A percentile compares a stretch with the other conserved stretches of the same genome.
Conservation (phyloP, 108 stramenopile genomes). For the Fistulifera pelliculosa region DNA sequence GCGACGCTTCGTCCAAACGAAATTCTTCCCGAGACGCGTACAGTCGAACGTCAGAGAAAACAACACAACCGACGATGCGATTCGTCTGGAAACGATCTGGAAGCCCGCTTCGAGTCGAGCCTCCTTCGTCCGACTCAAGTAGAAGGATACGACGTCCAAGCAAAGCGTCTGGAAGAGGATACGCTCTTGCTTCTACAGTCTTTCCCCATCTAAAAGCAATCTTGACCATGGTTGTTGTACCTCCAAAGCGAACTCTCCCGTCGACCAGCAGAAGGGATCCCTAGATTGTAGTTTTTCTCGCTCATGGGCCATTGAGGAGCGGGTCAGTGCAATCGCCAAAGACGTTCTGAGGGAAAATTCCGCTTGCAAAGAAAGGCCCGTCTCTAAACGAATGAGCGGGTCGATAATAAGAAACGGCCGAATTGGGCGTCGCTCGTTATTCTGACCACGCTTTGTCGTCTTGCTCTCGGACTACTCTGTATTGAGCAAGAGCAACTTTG, state of each 20-base stretch:
- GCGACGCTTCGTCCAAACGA: conserved; percentile 38
- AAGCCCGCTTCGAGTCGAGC: not conserved
- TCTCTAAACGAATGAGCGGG: too few species aligned
- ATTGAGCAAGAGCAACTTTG: too few species aligned
- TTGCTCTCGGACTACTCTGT: too few species aligned
- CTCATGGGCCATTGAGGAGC: too few species aligned
- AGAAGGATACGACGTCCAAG: conserved; percentile 41
- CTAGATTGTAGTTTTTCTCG: too few species aligned
- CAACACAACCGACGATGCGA: conserved; percentile 47
- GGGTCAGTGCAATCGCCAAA: too few species aligned
- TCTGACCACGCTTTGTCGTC: too few species aligned
- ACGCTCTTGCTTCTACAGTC: conserved; percentile 61
- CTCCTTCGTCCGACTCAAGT: conserved; percentile 41
- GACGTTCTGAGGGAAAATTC: too few species aligned
- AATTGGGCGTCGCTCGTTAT: too few species aligned
- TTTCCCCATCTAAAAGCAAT: conserved; percentile 43
- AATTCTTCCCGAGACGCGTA: conserved; percentile 35
- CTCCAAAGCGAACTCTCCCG: conserved; percentile 45
- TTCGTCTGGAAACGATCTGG: not conserved
- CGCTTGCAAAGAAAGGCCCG: too few species aligned
- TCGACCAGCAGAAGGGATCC: conserved; percentile 11
- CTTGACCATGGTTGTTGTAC: conserved; percentile 64
- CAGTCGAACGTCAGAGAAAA: conserved; percentile 24
- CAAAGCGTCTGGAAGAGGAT: conserved; percentile 49
- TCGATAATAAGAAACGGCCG: too few species aligned